Evolutionary conservation across 2,329 filamentous ascomycete species (phyloP), one percentile per base, ranked within the genome.

Genomic region (Trichophyton equinum): DNA sequence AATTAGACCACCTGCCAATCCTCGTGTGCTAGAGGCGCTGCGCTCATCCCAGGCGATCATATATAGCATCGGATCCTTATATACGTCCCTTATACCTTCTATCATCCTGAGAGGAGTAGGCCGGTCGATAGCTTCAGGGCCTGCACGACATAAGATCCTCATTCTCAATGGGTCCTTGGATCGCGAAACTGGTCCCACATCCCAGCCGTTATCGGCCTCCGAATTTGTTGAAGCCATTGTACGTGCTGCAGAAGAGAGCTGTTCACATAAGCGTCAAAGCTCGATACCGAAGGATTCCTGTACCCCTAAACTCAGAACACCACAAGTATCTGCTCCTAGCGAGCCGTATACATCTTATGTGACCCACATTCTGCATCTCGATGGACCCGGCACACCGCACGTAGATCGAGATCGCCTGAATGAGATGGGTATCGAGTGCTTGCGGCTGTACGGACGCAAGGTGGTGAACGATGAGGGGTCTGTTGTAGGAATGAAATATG

Each of bases 31-130:
- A 0, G 81, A 84, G 6, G 84, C 89, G 0, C 72, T 97, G 0
- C 76, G 77, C 15, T 75, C 76, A 1, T 81, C 88, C 0, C 81
- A 84, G 61, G 85, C 84, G 1, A 79, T 96, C 7, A 83, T 97
- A 53, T 97, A 96, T 75, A 91, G 88, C 72, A 95, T 97, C 62
- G 94, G 94, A n/a, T 91, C 87, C 1, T 78, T 97, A 0, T 97
- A 95, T 73, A 97, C 92, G 0, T 92, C 88, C 4, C 83, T 97
- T 38, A 81, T 96, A 1, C 92, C 92, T 0, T 91, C 85, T 15
- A 76, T 97, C 0, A 82, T 97, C 4, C 80, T 96, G 5, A 81
- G 84, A 25, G 88, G 87, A 3, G 85, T 95, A 0, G 89, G 89
- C 0, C 79, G 83, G 20, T 83, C 84, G 0, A 78, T 89, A 22